Base-by-base conservation (phyloP, 768 basidiomycete genomes). In the Psilocybe tampanensis region DNA sequence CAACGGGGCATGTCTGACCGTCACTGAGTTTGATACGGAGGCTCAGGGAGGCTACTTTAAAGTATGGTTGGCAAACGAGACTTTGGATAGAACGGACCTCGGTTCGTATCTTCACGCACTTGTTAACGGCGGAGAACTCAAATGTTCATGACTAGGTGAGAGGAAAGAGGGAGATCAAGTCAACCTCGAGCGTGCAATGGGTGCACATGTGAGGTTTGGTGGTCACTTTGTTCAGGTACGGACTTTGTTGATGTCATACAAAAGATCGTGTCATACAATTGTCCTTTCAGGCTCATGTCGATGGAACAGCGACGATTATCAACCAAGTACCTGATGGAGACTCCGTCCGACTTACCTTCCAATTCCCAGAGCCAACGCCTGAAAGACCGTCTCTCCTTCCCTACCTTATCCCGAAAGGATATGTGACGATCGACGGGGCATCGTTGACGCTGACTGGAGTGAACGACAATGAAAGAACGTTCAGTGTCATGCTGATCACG, bases 21-120 rank as follows among this genome's bases (percentile, higher is more conserved):
- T 96, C 43, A 95, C 89, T 1, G 86, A 85, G 65, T 98, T 96
- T 65, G 80, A 90, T 66, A 72, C 78, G 59, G 74, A 72, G 29
- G 75, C 79, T 41, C 64, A 80, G 2, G 87, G 85, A 0, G 92
- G 92, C 5, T 90, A 85, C 82, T 98, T 99, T 79, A 91, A 85
- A 66, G 93, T 98, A 45, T 96, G 95, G 82, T 76, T 99, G 47
- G 95, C 96, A 44, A 95, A 96, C 64, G 97, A 99, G 78, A 98
- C 97, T 13, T 74, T 99, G 57, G 80, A 85, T 52, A 79, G 94
- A 71, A 98, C 95, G 2, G 92, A 98, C 75, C 76, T 98, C 29
- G 97, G 96, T 92, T 55, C 50, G 67, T 57, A 17, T 51, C 43
- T 18, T 41, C 7, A 39, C 22, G 23, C 29, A 52, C 43, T 19